These are phyloP conservation scores for Peniophora sp. DNA, from an alignment of 1,284 basidiomycete species.

Conservation along the genomic window DNA sequence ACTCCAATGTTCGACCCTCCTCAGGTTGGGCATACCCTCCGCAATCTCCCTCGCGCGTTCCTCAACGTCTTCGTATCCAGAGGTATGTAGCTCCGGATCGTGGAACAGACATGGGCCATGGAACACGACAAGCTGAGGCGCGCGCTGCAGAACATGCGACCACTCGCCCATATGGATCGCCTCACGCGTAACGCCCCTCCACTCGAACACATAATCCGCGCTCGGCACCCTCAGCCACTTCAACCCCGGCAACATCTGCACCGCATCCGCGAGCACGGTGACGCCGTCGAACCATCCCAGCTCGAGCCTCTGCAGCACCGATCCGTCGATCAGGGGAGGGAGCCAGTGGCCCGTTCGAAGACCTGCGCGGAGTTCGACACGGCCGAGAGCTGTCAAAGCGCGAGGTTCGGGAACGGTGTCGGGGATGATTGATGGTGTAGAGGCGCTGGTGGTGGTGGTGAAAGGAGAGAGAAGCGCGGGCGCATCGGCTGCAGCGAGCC, in stretches of 20 bases:
- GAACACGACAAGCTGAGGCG: constrained; percentile 7
- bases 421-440: not conserved
- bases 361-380: not conserved
- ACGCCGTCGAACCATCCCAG: constrained; percentile 6
- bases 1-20: constrained; percentile 18
- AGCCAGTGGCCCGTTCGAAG: not conserved
- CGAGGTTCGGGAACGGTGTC: not conserved
- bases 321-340: constrained; percentile 1
- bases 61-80: constrained; percentile 10
- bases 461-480: not conserved
- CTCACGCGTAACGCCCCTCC: not conserved
- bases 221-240: constrained; percentile 7
- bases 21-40: constrained; percentile 13
- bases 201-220: constrained; percentile 8
- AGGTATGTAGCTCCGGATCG: constrained; percentile 3
- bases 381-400: constrained; percentile 2
- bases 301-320: constrained; percentile 7
- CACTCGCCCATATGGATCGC: too few relatives aligned
- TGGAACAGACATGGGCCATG: constrained; percentile 6
- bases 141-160: not conserved
- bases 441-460: too few relatives aligned
- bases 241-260: constrained; percentile 3
- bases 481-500: not conserved
- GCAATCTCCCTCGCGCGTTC: constrained; percentile 16
- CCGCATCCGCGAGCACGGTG: constrained; percentile 1